Evolutionary conservation across 1,139 yeast genomes (phyloP).

Genomic region (Nakaseomyces bracarensis): DNA sequence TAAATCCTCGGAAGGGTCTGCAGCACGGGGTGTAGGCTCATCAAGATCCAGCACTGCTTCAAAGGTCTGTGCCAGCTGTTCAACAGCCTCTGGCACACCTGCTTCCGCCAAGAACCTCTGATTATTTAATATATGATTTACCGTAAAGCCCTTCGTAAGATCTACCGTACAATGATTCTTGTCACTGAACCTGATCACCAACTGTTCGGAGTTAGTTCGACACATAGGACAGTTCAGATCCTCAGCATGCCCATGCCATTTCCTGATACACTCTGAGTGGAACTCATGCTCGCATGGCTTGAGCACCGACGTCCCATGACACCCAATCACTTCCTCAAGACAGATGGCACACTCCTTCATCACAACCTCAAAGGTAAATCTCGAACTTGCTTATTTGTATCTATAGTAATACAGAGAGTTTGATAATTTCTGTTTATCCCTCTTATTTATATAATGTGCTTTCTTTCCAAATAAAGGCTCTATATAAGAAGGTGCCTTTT

Average conservation of each 20-base stretch:
- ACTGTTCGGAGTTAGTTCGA: slow-evolving; percentile 15
- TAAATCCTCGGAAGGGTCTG: too few relatives aligned
- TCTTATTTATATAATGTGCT: too few relatives aligned
- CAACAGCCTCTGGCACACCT: neutral
- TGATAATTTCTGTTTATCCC: too few relatives aligned
- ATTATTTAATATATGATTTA: slow-evolving; percentile 11
- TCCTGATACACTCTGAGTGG: slow-evolving; percentile 26
- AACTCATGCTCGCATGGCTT: slow-evolving; percentile 26
- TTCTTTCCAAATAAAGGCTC: too few relatives aligned
- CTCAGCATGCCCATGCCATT: slow-evolving; percentile 26
- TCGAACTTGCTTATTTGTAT: neutral
- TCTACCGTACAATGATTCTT: slow-evolving; percentile 10
- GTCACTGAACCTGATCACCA: slow-evolving; percentile 9
- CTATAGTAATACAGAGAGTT: too few relatives aligned
- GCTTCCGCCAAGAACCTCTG: slow-evolving; percentile 7
- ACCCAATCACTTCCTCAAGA: slow-evolving; percentile 19
- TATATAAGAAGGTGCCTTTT: too few relatives aligned
- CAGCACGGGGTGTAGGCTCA: neutral
- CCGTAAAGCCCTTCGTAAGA: slow-evolving; percentile 15
- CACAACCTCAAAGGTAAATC: too few relatives aligned
- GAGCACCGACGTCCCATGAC: slow-evolving; percentile 18
- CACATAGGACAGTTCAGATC: slow-evolving; percentile 28
- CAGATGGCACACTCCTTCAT: slow-evolving; percentile 30
- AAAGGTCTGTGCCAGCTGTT: neutral
- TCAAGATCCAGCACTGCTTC: slow-evolving; percentile 5